Base-by-base conservation (phyloP, 768 basidiomycete species). In the Suillus subaureus region DNA sequence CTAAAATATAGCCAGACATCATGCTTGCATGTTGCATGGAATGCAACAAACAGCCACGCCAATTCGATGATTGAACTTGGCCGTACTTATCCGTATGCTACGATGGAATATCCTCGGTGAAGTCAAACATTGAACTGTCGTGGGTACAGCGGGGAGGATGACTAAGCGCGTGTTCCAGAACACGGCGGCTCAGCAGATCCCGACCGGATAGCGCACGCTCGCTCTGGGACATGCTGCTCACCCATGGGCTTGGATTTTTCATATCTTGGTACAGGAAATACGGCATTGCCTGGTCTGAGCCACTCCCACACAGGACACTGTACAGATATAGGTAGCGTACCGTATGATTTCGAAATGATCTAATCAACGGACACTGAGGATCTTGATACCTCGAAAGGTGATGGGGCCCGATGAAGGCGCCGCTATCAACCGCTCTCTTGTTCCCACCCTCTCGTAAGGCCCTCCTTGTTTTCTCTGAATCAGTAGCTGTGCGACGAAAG, bases 401-500 rank as follows among this genome's bases (percentile, higher is more conserved):
- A 55, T 33, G 12, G 33, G n/a, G 21, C 54, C 54, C 12, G 28
- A 12, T 0, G 54, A 55, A 55, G 54, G 54, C 12, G 6, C 33
- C n/a, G 33, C 54, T 56, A 56, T 35, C 33, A 56, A 13, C 55
- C 55, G 55, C 33, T 56, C 55, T 21, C 21, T 56, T 35, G 55
- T 56, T n/a, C 55, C 55, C 21, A 56, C 55, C 23, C 55, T 56
- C 55, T 56, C 55, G 12, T 56, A 56, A 35, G 55, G 33, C 6
- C 33, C 33, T 13, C 55, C 33, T 6, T 3, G 11, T 56, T n/a
- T 56, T 35, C 33, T 56, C 12, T 21, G 21, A 33, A 75, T 55
- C 72, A 75, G 63, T 49, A 75, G 61, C 37, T 75, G 72, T 0
- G 70, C 73, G 16, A 72, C 68, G 51, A 75, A 74, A 3, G 70